phyloP scores from a whole-genome alignment of 805 yeast genomes.

The Isabelozyma heimii region DNA sequence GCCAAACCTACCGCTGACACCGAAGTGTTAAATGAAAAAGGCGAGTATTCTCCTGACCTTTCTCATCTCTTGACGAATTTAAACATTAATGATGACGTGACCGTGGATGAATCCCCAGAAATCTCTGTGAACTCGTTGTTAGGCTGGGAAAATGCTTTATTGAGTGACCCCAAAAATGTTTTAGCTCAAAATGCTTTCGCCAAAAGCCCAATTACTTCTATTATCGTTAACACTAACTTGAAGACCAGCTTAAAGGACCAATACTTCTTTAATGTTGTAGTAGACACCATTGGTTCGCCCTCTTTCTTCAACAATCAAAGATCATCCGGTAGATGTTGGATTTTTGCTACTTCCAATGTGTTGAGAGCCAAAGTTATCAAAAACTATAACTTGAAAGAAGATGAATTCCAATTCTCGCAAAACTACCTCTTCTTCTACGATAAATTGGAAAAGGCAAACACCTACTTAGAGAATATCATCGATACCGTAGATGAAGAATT shows the following conservation, averaged over 20 bases:
- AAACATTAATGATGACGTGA: slow-evolving; percentile 5
- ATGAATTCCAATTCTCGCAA: slow-evolving; percentile 71
- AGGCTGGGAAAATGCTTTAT: slow-evolving; percentile 46
- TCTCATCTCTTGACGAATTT: slow-evolving; percentile 11
- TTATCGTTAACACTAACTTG: slow-evolving; percentile 35
- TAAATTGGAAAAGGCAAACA: slow-evolving; percentile 81
- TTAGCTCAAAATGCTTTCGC: slow-evolving; percentile 56
- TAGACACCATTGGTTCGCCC: slow-evolving; percentile 36
- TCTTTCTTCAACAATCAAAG: slow-evolving; percentile 54
- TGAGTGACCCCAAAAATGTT: slow-evolving; percentile 46
- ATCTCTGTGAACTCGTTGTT: slow-evolving; percentile 28
- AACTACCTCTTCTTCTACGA: slow-evolving; percentile 80
- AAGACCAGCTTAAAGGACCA: slow-evolving; percentile 18
- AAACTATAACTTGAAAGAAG: slow-evolving; percentile 51
- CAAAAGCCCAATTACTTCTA: slow-evolving; percentile 41
- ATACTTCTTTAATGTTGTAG: slow-evolving; percentile 35
- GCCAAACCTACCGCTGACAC: neutral
- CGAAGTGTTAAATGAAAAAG: slow-evolving; percentile 7
- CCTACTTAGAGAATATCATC: slow-evolving; percentile 70
- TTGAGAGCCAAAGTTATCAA: slow-evolving; percentile 62
- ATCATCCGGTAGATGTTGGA: slow-evolving; percentile 83
- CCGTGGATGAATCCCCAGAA: slow-evolving; percentile 14
- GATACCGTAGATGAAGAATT: slow-evolving; percentile 65
- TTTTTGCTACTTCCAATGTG: slow-evolving; percentile 79
- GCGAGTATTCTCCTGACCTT: slow-evolving; percentile 1